Evolutionary conservation across 805 yeast genomes (phyloP).

Genomic region (Candida coleopterorum): DNA sequence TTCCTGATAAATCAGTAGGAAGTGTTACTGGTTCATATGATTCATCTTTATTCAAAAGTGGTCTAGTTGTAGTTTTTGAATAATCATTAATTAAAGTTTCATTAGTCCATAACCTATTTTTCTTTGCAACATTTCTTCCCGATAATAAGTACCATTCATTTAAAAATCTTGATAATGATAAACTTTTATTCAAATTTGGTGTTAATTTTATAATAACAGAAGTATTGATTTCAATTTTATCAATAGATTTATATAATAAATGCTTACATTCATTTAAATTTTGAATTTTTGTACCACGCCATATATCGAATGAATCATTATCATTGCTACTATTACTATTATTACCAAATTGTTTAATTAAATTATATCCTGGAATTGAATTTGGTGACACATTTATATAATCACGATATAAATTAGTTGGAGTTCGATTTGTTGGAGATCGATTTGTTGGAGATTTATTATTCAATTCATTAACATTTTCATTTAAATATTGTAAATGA

Average conservation of each 20-base stretch:
- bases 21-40: constrained; percentile 18
- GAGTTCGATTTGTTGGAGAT: constrained; percentile 2
- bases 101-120: constrained; percentile 16
- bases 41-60: constrained; percentile 5
- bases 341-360: constrained; percentile 17
- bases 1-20: constrained; percentile 22
- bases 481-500: constrained; percentile 15
- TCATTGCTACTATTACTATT: constrained; percentile 13
- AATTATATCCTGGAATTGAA: constrained; percentile 20
- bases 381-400: constrained; percentile 10
- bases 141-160: constrained; percentile 32
- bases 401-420: constrained; percentile 11
- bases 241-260: not conserved
- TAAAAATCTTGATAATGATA: constrained; percentile 22
- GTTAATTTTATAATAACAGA: constrained; percentile 20
- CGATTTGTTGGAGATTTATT: constrained; percentile 1
- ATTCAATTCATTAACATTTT: constrained; percentile 2
- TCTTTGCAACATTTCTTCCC: constrained; percentile 16
- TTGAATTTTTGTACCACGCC: constrained; percentile 12
- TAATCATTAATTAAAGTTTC: constrained; percentile 11
- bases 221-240: not conserved
- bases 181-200: constrained; percentile 17
- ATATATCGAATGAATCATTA: not conserved
- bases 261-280: constrained; percentile 9
- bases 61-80: constrained; percentile 6